Percentiles rank a stretch among this genome's conserved stretches.
Conservation (phyloP, 2,329 filamentous ascomycete species). For the Colletotrichum gigasporum region DNA sequence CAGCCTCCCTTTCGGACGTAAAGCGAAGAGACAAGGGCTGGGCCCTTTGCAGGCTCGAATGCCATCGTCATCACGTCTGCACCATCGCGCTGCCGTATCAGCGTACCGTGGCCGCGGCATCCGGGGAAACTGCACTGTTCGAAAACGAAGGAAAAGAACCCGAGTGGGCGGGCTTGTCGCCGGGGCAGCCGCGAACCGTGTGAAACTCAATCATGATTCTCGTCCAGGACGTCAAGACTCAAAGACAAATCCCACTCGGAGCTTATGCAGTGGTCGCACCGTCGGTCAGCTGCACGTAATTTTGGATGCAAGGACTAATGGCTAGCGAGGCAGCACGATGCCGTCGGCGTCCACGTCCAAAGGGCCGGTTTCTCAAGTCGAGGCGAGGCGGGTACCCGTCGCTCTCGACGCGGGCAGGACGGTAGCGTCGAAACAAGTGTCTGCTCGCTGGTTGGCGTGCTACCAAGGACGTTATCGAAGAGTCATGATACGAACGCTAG, state of each 20-base stretch:
- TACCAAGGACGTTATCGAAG: no score
- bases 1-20: constrained; percentile 18
- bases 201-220: background rate
- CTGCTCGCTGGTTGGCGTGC: background rate
- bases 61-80: constrained; percentile 25
- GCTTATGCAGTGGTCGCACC: background rate
- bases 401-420: background rate
- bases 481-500: constrained; percentile 1
- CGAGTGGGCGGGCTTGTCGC: background rate
- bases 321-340: background rate
- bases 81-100: constrained; percentile 6
- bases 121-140: background rate
- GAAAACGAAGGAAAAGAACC: background rate
- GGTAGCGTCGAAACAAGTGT: background rate
- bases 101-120: background rate
- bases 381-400: background rate
- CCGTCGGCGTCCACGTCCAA: background rate
- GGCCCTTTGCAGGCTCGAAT: constrained; percentile 8
- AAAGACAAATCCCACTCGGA: background rate
- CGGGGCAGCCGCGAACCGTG: background rate
- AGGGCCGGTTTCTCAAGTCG: background rate
- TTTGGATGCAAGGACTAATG: no score
- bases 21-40: background rate
- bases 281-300: background rate
- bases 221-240: constrained; percentile 20